A percentile compares a stretch with the other conserved stretches of the same genome.
These are phyloP conservation scores for Annulohypoxylon moriforme DNA, from an alignment of 495 filamentous ascomycete genomes.

Conservation along the genomic window DNA sequence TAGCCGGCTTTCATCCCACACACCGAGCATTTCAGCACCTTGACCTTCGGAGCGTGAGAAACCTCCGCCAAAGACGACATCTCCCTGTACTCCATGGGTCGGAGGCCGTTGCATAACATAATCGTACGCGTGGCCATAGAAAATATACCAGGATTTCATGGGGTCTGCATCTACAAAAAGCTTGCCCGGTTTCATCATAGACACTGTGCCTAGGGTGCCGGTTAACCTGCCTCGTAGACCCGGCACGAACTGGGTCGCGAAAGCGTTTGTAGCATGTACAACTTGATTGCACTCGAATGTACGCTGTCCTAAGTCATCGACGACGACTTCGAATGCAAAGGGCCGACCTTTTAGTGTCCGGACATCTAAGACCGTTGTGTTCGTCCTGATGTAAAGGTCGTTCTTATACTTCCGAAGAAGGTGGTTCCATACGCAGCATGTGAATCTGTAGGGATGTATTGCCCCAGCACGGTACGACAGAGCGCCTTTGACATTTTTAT, in stretches of 20 bases:
- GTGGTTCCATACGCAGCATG: slow-evolving; percentile 52
- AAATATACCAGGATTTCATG: slow-evolving; percentile 46
- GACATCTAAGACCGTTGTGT: slow-evolving; percentile 48
- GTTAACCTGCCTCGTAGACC: slow-evolving; percentile 57
- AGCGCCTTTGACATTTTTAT: slow-evolving; percentile 46
- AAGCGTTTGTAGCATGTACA: slow-evolving; percentile 64
- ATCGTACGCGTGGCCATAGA: slow-evolving; percentile 51
- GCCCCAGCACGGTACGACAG: slow-evolving; percentile 54
- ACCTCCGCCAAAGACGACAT: slow-evolving; percentile 54
- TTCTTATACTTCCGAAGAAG: slow-evolving; percentile 46
- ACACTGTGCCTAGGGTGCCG: slow-evolving; percentile 62
- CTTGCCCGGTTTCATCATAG: slow-evolving; percentile 48
- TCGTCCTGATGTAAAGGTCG: slow-evolving; percentile 53
- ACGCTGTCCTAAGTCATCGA: slow-evolving; percentile 49
- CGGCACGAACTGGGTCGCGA: slow-evolving; percentile 58
- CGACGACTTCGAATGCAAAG: slow-evolving; percentile 46
- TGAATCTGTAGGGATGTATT: slow-evolving; percentile 59
- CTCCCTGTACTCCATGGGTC: slow-evolving; percentile 25
- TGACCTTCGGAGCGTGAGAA: slow-evolving; percentile 44
- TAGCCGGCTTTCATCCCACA: slow-evolving; percentile 48
- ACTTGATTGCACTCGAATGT: slow-evolving; percentile 53
- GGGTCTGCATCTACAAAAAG: slow-evolving; percentile 30
- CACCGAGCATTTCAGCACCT: slow-evolving; percentile 50
- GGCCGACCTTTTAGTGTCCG: neutral
- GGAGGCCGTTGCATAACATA: slow-evolving; percentile 52